These are phyloP conservation scores for Phoenix dactylifera DNA, from an alignment of 176 grass and related monocot genomes.

Conservation along the genomic window DNA sequence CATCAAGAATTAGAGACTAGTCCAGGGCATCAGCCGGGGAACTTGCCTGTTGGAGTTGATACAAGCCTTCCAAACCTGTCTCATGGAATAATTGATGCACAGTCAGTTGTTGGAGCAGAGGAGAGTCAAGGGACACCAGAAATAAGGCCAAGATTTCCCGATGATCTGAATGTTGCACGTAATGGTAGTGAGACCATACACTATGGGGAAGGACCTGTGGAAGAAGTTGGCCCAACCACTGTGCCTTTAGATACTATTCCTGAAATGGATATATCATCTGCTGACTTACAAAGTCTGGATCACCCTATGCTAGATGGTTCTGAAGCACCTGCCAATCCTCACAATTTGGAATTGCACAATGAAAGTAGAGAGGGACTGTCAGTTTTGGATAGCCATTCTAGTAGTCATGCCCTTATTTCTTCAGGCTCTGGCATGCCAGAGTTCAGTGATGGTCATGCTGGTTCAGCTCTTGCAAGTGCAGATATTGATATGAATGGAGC, in stretches of 20 bases:
- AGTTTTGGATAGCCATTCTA: slow-evolving; percentile 30
- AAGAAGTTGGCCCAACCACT: not conserved
- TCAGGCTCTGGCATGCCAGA: slow-evolving; percentile 34
- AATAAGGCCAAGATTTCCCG: slow-evolving; percentile 5
- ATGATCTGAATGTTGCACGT: slow-evolving; percentile 14
- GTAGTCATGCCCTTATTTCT: slow-evolving; percentile 48
- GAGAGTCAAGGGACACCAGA: slow-evolving; percentile 7
- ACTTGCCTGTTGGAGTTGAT: slow-evolving; percentile 20
- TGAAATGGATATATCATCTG: slow-evolving; percentile 24
- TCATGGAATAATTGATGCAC: slow-evolving; percentile 19
- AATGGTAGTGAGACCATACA: slow-evolving; percentile 19
- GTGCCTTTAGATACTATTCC: slow-evolving; percentile 8
- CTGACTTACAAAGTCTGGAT: slow-evolving; percentile 27
- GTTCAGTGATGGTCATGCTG: slow-evolving; percentile 54
- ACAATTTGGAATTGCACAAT: slow-evolving; percentile 18
- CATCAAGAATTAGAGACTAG: slow-evolving; percentile 11
- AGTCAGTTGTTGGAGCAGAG: slow-evolving; percentile 3
- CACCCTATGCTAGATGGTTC: slow-evolving; percentile 19
- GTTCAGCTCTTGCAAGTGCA: slow-evolving; percentile 34
- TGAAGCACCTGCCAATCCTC: slow-evolving; percentile 21
- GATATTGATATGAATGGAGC: slow-evolving; percentile 41
- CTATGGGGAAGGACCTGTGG: slow-evolving; percentile 14
- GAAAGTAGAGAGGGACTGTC: slow-evolving; percentile 25
- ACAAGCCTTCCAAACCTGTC: slow-evolving; percentile 5
- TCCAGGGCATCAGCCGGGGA: slow-evolving; percentile 14